Evolutionary conservation across 768 basidiomycete genomes (phyloP), one percentile per base, ranked within the genome.

Genomic region (Macrocybe gigantea): DNA sequence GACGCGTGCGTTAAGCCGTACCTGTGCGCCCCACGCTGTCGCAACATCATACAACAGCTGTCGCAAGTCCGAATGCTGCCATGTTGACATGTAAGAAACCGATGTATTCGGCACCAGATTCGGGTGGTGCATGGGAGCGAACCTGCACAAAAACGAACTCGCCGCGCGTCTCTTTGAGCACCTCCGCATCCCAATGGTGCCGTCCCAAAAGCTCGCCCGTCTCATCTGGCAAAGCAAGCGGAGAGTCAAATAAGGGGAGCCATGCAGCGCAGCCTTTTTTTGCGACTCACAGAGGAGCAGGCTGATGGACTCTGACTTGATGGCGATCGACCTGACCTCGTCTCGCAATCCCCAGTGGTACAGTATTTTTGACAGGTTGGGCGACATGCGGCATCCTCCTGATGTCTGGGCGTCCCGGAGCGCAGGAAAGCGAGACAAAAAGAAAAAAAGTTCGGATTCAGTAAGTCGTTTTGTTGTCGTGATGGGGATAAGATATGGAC

Each of bases 311-410:
- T 56, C 50, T 5, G 56, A 51, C 44, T 52, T 52, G 30, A 50
- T 46, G 12, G 54, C 46, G 36, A 58, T 58, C 11, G 44, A 30
- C 10, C 38, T 45, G 12, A 59, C 44, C 44, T 65, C 56, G 14
- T 56, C 45, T 45, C 61, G 55, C 6, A 79, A 62, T 1, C 75
- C 77, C 80, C 81, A 83, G 45, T 73, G 67, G 47, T 68, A 73
- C 4, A 83, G 56, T 11, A 82, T 73, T 53, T 79, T 79, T 9
- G 76, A 70, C 33, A 79, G 55, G 47, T 83, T 82, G 3, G 81
- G 80, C 56, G 77, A 46, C 45, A 71, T 51, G 2, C 68, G 61
- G 42, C 59, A 63, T 33, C 61, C 64, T 5, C 64, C 59, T 14
- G 53, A 47, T 6, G 52, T 49, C 60, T 65, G 22, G 14, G 5